Conservation (phyloP, 306 rosid genomes). For the Rosa chinensis region DNA sequence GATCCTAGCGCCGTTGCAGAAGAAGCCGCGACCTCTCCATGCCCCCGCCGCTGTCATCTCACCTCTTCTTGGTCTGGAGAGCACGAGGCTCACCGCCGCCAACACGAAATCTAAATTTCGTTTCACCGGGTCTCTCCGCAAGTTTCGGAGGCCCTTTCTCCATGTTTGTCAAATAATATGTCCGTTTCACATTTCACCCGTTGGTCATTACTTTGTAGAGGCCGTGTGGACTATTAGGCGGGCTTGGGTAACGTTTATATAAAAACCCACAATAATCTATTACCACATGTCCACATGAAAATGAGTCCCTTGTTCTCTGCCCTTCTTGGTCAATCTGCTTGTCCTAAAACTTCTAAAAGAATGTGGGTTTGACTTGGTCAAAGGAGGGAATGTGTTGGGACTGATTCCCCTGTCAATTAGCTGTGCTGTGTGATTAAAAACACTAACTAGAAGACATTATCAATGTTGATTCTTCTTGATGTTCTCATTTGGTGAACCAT, state of each 20-base stretch:
- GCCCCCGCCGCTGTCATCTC: no score
- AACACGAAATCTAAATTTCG: no score
- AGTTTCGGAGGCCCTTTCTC: no score
- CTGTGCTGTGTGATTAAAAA: background rate
- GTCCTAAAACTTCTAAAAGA: background rate
- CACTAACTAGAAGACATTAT: background rate
- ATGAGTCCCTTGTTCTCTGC: background rate
- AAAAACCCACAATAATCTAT: background rate
- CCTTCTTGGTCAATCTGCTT: slow-evolving; percentile 4
- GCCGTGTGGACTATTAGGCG: background rate
- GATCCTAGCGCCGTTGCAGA: no score
- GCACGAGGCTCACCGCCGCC: no score
- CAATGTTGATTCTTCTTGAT: background rate
- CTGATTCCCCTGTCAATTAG: background rate
- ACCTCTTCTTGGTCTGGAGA: no score
- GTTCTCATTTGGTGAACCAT: background rate
- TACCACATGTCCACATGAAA: background rate
- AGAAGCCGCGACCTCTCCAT: no score
- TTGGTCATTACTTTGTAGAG: background rate
- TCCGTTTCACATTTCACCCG: no score
- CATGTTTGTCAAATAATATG: no score
- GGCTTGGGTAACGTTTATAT: background rate
- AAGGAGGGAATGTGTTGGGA: background rate
- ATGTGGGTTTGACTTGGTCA: background rate
- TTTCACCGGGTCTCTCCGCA: no score